Evolutionary conservation across 306 rosid genomes (phyloP).

Genomic region (Lathyrus tuberosus): DNA sequence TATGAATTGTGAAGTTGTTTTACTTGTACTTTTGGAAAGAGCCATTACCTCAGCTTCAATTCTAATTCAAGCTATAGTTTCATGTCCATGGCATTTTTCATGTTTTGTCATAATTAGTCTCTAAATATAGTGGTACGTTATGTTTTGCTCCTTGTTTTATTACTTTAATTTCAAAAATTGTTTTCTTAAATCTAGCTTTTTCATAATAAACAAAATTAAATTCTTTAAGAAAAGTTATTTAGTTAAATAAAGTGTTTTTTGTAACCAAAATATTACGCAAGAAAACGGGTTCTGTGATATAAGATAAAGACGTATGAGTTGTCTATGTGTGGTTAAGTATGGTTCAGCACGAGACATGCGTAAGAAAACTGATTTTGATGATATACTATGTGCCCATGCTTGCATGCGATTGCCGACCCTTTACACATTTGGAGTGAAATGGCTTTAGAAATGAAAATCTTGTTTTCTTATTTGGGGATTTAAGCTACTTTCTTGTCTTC

Average conservation of each 20-base stretch:
- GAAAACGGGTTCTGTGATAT: neutral
- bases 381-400: neutral
- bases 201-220: too few relatives aligned
- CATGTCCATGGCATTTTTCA: neutral
- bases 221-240: too few relatives aligned
- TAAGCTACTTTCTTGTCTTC: too few relatives aligned
- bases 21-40: slow-evolving; percentile 40
- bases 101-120: slow-evolving; percentile 3
- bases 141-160: neutral
- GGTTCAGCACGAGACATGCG: neutral
- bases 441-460: too few relatives aligned
- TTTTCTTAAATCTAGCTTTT: neutral
- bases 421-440: too few relatives aligned
- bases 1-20: neutral
- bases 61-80: slow-evolving; percentile 33
- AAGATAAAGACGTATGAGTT: neutral
- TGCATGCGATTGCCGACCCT: neutral
- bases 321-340: neutral
- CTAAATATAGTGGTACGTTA: neutral
- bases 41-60: slow-evolving; percentile 33
- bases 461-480: too few relatives aligned
- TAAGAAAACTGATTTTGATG: slow-evolving; percentile 1
- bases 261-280: neutral
- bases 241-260: neutral
- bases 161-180: neutral